Percentiles rank a stretch among this genome's conserved stretches.
Evolutionary conservation across 768 basidiomycete genomes (phyloP).

Genomic region (Cyathus striatus): DNA sequence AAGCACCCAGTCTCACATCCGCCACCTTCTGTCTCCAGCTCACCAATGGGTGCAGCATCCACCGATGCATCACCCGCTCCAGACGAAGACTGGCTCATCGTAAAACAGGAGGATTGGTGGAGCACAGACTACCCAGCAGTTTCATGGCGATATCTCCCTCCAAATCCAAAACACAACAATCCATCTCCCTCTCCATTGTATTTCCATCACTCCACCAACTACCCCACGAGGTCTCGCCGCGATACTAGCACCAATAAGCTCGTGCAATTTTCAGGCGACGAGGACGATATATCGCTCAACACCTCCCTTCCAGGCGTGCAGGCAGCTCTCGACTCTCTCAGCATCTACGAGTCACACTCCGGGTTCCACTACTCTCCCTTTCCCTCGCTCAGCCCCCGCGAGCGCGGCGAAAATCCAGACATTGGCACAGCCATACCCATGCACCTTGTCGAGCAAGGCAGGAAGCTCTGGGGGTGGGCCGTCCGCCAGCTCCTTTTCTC

Average conservation of each 20-base stretch:
- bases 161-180: slow-evolving; percentile 12
- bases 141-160: slow-evolving; percentile 31
- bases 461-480: slow-evolving; percentile 36
- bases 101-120: slow-evolving; percentile 35
- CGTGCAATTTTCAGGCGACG: not conserved
- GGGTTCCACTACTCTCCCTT: slow-evolving; percentile 29
- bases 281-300: slow-evolving; percentile 26
- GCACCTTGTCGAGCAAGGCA: slow-evolving; percentile 23
- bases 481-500: slow-evolving; percentile 35
- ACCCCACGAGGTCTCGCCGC: slow-evolving; percentile 13
- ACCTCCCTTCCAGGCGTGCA: slow-evolving; percentile 33
- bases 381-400: slow-evolving; percentile 10
- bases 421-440: slow-evolving; percentile 24
- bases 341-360: slow-evolving; percentile 34
- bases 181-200: slow-evolving; percentile 20
- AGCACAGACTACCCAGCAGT: slow-evolving; percentile 30
- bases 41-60: slow-evolving; percentile 17
- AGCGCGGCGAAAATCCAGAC: slow-evolving; percentile 5
- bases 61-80: slow-evolving; percentile 14
- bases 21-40: not conserved
- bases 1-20: not conserved
- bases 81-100: slow-evolving; percentile 36
- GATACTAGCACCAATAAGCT: not conserved
- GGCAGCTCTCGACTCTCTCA: slow-evolving; percentile 28
- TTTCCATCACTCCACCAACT: slow-evolving; percentile 21